Percentiles rank a stretch among this genome's conserved stretches.
Conservation (phyloP, 495 filamentous ascomycete genomes). For the Schizothecium vesticola region DNA sequence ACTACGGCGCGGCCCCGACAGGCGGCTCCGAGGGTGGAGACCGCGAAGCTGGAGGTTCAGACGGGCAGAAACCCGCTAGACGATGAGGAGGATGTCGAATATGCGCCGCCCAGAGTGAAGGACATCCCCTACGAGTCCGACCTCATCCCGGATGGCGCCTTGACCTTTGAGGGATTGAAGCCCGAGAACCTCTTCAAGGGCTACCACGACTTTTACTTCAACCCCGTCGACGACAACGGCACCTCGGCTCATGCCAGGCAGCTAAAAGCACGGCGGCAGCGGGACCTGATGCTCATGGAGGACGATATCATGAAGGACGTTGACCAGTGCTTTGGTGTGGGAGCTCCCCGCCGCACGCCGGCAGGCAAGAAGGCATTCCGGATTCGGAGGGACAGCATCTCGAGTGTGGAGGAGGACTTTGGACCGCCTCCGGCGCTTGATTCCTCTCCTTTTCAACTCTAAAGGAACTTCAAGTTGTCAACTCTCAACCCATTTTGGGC, state of each 20-base stretch:
- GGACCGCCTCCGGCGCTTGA: background rate
- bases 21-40: constrained; percentile 40
- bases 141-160: constrained; percentile 56
- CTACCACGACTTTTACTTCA: constrained; percentile 58
- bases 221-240: constrained; percentile 62
- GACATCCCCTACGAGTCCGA: constrained; percentile 74
- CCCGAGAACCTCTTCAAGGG: constrained; percentile 64
- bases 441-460: background rate
- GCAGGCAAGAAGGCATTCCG: constrained; percentile 28
- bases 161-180: constrained; percentile 45
- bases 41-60: constrained; percentile 40
- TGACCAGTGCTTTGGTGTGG: constrained; percentile 48
- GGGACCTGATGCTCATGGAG: constrained; percentile 52
- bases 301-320: constrained; percentile 54
- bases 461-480: background rate
- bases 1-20: constrained; percentile 33
- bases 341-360: constrained; percentile 31
- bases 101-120: constrained; percentile 41
- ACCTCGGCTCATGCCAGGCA: constrained; percentile 57
- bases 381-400: constrained; percentile 16
- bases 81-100: constrained; percentile 58
- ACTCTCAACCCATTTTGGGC: background rate
- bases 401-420: background rate
- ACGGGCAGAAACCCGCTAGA: constrained; percentile 29
- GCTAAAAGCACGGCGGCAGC: constrained; percentile 50